Conservation (phyloP, 192 early-diverging fungal species). For the Linnemannia elongata region DNA sequence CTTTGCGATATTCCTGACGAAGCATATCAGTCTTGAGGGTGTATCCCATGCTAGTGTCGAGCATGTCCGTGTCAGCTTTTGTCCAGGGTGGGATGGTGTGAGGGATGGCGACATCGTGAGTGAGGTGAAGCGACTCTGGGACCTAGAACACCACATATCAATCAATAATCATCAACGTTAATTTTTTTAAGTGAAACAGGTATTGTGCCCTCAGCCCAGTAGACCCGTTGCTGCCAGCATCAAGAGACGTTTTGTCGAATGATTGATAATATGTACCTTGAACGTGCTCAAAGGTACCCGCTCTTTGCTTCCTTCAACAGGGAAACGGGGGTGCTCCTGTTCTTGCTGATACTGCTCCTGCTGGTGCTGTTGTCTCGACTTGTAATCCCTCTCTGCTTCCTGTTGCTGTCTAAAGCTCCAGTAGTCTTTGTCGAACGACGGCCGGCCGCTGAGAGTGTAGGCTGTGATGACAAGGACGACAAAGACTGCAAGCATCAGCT, state of each 20-base stretch:
- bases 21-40: constrained; percentile 36
- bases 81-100: constrained; percentile 57
- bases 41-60: constrained; percentile 52
- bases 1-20: constrained; percentile 18
- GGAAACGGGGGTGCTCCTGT: constrained; percentile 5
- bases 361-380: constrained; percentile 17
- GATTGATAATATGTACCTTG: constrained; percentile 17
- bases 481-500: constrained; percentile 19
- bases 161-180: neutral
- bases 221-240: neutral
- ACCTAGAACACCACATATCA: constrained; percentile 9
- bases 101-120: constrained; percentile 62
- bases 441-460: constrained; percentile 1
- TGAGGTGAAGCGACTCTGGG: constrained; percentile 37
- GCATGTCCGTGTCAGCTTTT: constrained; percentile 46
- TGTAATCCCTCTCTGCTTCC: neutral
- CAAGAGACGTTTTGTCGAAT: neutral
- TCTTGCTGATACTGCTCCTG: constrained; percentile 17
- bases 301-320: neutral
- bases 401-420: constrained; percentile 15
- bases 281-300: constrained; percentile 22
- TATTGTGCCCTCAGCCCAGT: neutral
- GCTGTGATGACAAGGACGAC: constrained; percentile 12
- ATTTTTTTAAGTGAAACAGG: neutral
- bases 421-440: constrained; percentile 17